phyloP scores from a whole-genome alignment of 257 asterid species.

The Solanum chilense region DNA sequence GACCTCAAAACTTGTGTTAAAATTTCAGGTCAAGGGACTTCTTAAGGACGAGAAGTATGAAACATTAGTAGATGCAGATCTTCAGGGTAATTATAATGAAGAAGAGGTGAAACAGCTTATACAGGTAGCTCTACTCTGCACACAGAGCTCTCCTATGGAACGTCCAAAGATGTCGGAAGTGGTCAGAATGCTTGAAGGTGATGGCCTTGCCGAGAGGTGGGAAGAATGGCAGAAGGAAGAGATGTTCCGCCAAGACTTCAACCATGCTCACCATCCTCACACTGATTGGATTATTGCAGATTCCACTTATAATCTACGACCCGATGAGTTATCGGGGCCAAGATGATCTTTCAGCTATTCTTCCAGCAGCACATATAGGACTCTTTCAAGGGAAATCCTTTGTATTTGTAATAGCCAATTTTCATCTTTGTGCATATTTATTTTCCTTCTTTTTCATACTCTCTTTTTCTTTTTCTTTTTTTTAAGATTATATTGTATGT shows the following conservation, averaged over 20 bases:
- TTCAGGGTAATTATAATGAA: constrained; percentile 52
- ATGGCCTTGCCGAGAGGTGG: constrained; percentile 95
- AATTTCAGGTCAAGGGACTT: constrained; percentile 71
- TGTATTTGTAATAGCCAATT: constrained; percentile 2
- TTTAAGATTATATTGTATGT: constrained; percentile 7
- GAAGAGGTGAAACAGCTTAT: constrained; percentile 79
- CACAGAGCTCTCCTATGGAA: constrained; percentile 56
- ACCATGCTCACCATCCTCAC: constrained; percentile 26
- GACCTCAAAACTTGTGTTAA: not conserved
- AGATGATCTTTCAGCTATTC: constrained; percentile 24
- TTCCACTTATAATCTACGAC: constrained; percentile 55
- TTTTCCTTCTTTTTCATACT: not conserved
- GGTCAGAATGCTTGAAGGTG: constrained; percentile 89
- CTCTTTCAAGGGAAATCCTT: not conserved
- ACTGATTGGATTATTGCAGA: constrained; percentile 58
- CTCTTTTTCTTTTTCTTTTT: not conserved
- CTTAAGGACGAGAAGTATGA: constrained; percentile 70
- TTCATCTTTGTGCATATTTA: constrained; percentile 24
- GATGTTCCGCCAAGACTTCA: constrained; percentile 58
- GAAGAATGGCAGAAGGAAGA: constrained; percentile 96
- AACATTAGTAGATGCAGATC: constrained; percentile 64
- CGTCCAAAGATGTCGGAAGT: constrained; percentile 97
- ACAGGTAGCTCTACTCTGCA: constrained; percentile 89
- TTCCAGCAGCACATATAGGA: not conserved
- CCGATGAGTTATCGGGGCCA: constrained; percentile 86